Conservation (phyloP, 768 basidiomycete species). For the Tricholoma terreum region DNA sequence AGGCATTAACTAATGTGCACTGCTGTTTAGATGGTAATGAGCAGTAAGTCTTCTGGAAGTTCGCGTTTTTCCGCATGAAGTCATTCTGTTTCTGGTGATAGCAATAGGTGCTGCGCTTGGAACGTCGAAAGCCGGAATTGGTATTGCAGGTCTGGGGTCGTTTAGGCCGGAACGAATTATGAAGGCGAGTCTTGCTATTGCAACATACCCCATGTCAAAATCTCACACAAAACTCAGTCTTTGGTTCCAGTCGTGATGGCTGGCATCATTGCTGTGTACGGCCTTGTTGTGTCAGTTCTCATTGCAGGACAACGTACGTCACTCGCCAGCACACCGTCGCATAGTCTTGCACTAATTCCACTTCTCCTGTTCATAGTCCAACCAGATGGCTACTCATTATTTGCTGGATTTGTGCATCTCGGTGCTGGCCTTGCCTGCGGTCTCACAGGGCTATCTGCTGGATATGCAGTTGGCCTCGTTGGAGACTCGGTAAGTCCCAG, state of each 20-base stretch:
- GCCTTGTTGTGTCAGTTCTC: slow-evolving; percentile 91
- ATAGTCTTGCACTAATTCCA: slow-evolving; percentile 6
- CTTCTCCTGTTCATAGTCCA: slow-evolving; percentile 45
- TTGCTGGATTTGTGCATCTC: slow-evolving; percentile 79
- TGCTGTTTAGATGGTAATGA: slow-evolving; percentile 80
- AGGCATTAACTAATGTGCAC: neutral
- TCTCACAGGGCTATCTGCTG: slow-evolving; percentile 86
- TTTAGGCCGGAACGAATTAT: slow-evolving; percentile 97
- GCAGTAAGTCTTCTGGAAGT: slow-evolving; percentile 61
- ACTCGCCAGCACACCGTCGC: neutral
- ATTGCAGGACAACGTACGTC: slow-evolving; percentile 64
- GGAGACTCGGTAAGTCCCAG: slow-evolving; percentile 78
- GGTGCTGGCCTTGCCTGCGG: slow-evolving; percentile 92
- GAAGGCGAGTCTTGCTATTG: slow-evolving; percentile 60
- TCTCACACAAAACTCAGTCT: slow-evolving; percentile 46
- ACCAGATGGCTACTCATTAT: slow-evolving; percentile 58
- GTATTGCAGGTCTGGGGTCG: slow-evolving; percentile 90
- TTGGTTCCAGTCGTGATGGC: slow-evolving; percentile 98
- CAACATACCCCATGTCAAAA: neutral
- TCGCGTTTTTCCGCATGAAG: slow-evolving; percentile 1
- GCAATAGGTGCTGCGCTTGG: slow-evolving; percentile 96
- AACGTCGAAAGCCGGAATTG: slow-evolving; percentile 95
- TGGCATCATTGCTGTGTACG: slow-evolving; percentile 97
- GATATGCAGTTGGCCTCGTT: slow-evolving; percentile 91
- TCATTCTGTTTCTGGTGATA: slow-evolving; percentile 25